Base-by-base conservation (phyloP, 1,284 basidiomycete genomes). In the Ceratobasidium papillatum region DNA sequence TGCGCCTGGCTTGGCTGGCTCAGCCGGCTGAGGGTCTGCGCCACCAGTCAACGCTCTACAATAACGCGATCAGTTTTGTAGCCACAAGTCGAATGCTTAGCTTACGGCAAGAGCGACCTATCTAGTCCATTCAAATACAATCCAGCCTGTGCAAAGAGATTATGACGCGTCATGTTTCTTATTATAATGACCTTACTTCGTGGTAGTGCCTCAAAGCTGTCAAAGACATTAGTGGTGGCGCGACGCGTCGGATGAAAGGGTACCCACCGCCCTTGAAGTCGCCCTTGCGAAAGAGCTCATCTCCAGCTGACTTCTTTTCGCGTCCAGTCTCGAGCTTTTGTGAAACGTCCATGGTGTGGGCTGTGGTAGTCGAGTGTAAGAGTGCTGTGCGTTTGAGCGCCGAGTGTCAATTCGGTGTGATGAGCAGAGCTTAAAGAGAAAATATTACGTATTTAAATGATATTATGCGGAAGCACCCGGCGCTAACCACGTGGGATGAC, bases 111-210 rank as follows among this genome's bases (percentile, higher is more conserved):
- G 11, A 81, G 85, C 77, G 79, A 91, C 91, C 90, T 92, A 84
- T 92, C 90, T 61, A 93, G 81, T 22, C 91, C 91, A 69, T 87
- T 84, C 22, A 93, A 84, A 78, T 89, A 92, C 84, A 92, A 83
- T 71, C 92, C 81, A 36, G 91, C 82, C 91, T 90, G 52, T 54
- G 54, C 30, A 34, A 36, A 34, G 32, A 17, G 25, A 43, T 27
- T 17, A 49, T 51, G 45, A 59, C 59, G 14, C n/a, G 32, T 51
- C 41, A 38, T 8, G 14, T 52, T 25, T 36, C 19, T 36, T 47
- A 45, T n/a, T 14, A 19, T 19, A 34, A 49, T n/a, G 22, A 9
- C 27, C 9, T 22, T 77, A 92, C 91, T 84, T 88, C 85, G 80
- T 94, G 89, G 81, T 92, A 92, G 5, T 84, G 83, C 78, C 84